Evolutionary conservation across 257 asterid species (phyloP).

Genomic region (Nicotiana otophora): DNA sequence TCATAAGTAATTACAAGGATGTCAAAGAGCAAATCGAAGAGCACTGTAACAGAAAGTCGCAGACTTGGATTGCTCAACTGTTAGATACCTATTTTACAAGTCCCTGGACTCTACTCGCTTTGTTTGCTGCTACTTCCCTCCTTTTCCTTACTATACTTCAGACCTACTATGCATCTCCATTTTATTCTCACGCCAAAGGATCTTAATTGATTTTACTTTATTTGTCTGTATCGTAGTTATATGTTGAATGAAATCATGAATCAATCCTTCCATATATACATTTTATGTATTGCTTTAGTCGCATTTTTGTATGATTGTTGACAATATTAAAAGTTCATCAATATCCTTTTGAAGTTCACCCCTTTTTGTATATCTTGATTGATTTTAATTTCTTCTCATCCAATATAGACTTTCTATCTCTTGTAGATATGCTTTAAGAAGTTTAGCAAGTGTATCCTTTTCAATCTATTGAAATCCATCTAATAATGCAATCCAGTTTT

Average conservation of each 20-base stretch:
- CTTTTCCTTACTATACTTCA: neutral
- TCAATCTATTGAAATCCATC: neutral
- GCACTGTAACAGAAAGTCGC: neutral
- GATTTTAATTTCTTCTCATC: neutral
- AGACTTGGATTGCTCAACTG: constrained; percentile 12
- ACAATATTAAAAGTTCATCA: too few species aligned
- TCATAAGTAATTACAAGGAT: neutral
- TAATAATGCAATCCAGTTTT: neutral
- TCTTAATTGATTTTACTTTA: neutral
- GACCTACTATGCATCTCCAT: neutral
- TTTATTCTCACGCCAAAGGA: neutral
- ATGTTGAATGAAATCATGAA: neutral
- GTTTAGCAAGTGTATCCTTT: neutral
- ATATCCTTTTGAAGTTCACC: neutral
- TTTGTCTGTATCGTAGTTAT: neutral
- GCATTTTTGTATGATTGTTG: neutral
- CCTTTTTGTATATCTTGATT: neutral
- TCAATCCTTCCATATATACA: neutral
- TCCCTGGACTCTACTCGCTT: neutral
- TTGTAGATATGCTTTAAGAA: neutral
- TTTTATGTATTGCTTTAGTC: neutral
- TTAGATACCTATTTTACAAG: neutral
- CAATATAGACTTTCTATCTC: neutral
- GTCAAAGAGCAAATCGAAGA: neutral
- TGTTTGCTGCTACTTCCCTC: neutral